These are phyloP conservation scores for Moelleriella libera DNA, from an alignment of 2,329 filamentous ascomycete genomes.

Conservation along the genomic window DNA sequence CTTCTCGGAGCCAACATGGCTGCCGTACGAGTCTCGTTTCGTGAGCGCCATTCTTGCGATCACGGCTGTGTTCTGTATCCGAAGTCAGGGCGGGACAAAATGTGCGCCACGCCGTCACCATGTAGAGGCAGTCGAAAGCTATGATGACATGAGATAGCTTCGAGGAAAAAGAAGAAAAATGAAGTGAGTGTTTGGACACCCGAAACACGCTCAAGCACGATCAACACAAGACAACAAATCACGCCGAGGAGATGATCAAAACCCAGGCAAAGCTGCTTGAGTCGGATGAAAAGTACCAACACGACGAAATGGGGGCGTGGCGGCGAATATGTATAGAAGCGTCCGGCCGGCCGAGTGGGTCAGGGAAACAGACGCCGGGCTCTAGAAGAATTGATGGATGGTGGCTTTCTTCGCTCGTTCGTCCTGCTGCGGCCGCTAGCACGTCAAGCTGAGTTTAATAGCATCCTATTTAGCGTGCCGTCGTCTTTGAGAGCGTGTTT, in stretches of 20 bases:
- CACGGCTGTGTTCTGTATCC: not conserved
- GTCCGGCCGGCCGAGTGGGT: not conserved
- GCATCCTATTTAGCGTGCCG: not conserved
- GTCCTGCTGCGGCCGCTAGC: not conserved
- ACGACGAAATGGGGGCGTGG: not conserved
- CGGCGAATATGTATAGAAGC: not conserved
- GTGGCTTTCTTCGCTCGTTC: not conserved
- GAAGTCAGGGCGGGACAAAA: not conserved
- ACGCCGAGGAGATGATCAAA: not conserved
- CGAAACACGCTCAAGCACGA: too few species aligned
- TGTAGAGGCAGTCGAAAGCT: not conserved
- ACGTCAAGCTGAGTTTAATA: not conserved
- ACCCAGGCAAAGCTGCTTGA: not conserved
- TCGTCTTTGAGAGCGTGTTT: not conserved
- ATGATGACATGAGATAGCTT: not conserved
- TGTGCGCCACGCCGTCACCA: not conserved
- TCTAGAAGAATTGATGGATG: not conserved
- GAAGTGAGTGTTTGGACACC: too few species aligned
- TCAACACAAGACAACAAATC: not conserved
- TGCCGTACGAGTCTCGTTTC: slow-evolving; percentile 11
- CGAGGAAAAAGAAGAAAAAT: too few species aligned
- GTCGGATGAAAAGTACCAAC: not conserved
- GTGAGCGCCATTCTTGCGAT: slow-evolving; percentile 6
- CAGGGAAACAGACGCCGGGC: not conserved
- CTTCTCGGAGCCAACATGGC: slow-evolving; percentile 8